A percentile compares a stretch with the other conserved stretches of the same genome.
Conservation (phyloP, 129 eudicot genomes). For the Flaveria linearis region DNA sequence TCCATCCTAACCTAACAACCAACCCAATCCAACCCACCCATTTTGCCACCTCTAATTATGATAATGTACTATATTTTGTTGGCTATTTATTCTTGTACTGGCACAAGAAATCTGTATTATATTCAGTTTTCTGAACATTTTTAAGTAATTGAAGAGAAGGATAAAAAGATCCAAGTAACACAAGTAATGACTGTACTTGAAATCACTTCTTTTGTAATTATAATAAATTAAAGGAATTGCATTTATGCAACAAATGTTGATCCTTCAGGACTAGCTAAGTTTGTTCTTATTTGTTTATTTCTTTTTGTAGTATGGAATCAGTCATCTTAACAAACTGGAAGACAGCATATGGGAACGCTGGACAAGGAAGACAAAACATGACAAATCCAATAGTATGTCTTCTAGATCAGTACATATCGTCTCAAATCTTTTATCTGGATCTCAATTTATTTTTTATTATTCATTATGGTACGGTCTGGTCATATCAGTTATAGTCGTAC, state of each 20-base stretch:
- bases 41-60: too few species aligned
- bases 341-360: constrained; percentile 97
- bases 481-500: neutral
- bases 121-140: neutral
- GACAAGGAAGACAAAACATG: constrained; percentile 58
- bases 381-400: constrained; percentile 58
- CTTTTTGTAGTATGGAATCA: constrained; percentile 65
- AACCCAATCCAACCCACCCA: too few species aligned
- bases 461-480: neutral
- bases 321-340: constrained; percentile 90
- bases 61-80: neutral
- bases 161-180: neutral
- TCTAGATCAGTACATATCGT: neutral
- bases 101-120: neutral
- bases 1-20: too few species aligned
- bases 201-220: constrained; percentile 1
- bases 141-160: neutral
- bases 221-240: constrained; percentile 6
- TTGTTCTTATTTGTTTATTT: constrained; percentile 13
- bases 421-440: constrained; percentile 11
- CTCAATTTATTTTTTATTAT: neutral
- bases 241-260: constrained; percentile 10
- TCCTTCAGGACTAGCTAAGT: constrained; percentile 22
- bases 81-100: neutral
- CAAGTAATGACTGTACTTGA: neutral